Percentiles rank a stretch among this genome's conserved stretches.
phyloP scores from a whole-genome alignment of 1,139 yeast genomes.

The Geotrichum phurueaensis region DNA sequence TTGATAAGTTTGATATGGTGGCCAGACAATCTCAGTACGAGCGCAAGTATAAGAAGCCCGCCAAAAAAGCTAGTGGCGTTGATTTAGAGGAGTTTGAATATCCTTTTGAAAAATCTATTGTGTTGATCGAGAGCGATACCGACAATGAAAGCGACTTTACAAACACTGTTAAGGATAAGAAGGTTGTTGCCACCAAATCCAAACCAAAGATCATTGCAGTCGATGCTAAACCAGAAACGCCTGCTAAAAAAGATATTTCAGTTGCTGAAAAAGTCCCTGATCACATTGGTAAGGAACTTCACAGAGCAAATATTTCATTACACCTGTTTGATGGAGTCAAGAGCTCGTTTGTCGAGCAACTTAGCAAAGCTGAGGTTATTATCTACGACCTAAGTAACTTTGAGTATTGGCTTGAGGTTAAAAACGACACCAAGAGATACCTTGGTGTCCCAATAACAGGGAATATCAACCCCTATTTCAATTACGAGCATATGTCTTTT shows the following conservation, averaged over 20 bases:
- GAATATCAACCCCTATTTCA: slow-evolving; percentile 59
- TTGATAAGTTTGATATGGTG: slow-evolving; percentile 59
- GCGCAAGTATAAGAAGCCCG: slow-evolving; percentile 52
- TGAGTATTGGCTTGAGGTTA: slow-evolving; percentile 49
- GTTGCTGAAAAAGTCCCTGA: slow-evolving; percentile 17
- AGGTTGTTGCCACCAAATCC: neutral
- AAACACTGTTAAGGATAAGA: neutral
- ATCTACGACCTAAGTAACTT: slow-evolving; percentile 48
- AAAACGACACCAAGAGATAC: slow-evolving; percentile 28
- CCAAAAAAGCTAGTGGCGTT: slow-evolving; percentile 29
- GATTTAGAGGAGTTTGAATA: slow-evolving; percentile 55
- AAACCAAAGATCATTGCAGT: slow-evolving; percentile 1
- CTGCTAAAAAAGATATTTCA: slow-evolving; percentile 5
- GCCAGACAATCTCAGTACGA: slow-evolving; percentile 71
- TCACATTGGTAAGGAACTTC: slow-evolving; percentile 3
- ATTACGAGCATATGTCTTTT: slow-evolving; percentile 53
- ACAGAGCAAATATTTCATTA: slow-evolving; percentile 36
- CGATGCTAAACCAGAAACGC: neutral
- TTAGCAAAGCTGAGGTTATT: slow-evolving; percentile 33
- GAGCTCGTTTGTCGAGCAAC: slow-evolving; percentile 46
- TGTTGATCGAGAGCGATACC: neutral
- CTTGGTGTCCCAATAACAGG: slow-evolving; percentile 45
- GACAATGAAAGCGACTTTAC: neutral
- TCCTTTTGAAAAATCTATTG: slow-evolving; percentile 27
- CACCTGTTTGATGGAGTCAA: slow-evolving; percentile 52